These are phyloP conservation scores for Rhododendron ovatum DNA, from an alignment of 148 eudicot genomes.

Conservation along the genomic window DNA sequence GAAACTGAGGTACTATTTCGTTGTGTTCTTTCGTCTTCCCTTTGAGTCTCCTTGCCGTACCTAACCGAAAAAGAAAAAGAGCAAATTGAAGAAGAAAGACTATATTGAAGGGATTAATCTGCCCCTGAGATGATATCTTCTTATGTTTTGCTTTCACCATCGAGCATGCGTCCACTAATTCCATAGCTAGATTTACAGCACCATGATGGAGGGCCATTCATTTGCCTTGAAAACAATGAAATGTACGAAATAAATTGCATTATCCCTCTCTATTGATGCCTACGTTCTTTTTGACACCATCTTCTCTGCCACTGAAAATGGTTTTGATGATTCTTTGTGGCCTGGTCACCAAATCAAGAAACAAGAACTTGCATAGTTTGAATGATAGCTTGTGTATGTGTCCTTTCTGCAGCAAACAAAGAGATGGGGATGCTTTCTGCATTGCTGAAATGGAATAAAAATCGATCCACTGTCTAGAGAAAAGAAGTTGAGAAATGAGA, in stretches of 20 bases:
- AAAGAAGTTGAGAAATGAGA: slow-evolving; percentile 45
- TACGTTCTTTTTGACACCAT: neutral
- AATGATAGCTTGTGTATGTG: neutral
- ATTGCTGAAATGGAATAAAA: slow-evolving; percentile 40
- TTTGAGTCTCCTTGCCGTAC: neutral
- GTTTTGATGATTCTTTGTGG: neutral
- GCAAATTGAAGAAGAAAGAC: neutral
- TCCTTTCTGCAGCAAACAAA: slow-evolving; percentile 30
- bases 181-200: neutral
- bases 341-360: neutral
- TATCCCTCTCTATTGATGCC: neutral
- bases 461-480: slow-evolving; percentile 45
- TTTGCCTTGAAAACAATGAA: neutral
- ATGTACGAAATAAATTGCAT: neutral
- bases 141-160: neutral
- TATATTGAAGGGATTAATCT: neutral
- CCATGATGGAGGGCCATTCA: neutral
- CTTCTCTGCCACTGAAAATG: neutral
- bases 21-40: neutral
- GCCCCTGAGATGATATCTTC: neutral
- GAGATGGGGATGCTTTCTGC: slow-evolving; percentile 47
- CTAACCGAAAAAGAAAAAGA: neutral
- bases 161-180: neutral
- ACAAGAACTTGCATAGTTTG: neutral
- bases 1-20: neutral